Conservation (phyloP, 495 filamentous ascomycete species). For the Aspergillus biplanus region DNA sequence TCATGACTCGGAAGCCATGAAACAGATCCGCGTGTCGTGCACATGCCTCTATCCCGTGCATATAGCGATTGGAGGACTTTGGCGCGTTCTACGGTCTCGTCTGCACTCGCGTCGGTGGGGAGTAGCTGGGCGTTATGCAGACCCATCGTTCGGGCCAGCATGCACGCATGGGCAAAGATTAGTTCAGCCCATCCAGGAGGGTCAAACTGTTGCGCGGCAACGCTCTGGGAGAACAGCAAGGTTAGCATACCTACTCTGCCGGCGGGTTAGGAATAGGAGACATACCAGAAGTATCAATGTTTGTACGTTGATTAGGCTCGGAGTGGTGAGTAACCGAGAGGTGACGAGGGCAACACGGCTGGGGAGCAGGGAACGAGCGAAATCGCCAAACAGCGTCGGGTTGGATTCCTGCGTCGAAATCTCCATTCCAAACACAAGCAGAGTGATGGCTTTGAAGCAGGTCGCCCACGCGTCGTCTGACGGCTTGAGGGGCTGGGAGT, state of each 20-base stretch:
- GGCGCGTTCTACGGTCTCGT: constrained; percentile 5
- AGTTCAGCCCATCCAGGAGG: constrained; percentile 12
- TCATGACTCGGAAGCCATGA: constrained; percentile 9
- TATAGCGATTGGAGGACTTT: constrained; percentile 11
- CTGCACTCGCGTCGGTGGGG: not conserved
- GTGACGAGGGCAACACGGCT: constrained; percentile 5
- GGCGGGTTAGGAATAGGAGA: not conserved
- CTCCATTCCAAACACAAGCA: not conserved
- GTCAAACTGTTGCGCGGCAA: constrained; percentile 8
- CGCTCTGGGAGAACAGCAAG: not conserved
- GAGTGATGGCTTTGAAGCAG: constrained; percentile 6
- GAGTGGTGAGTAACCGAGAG: constrained; percentile 9
- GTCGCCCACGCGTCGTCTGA: constrained; percentile 9
- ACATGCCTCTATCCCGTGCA: constrained; percentile 3
- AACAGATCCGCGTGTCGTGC: constrained; percentile 4
- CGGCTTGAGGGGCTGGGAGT: not conserved
- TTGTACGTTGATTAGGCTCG: constrained; percentile 9
- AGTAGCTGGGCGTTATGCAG: not conserved
- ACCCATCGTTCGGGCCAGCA: constrained; percentile 7
- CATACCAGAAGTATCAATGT: constrained; percentile 9
- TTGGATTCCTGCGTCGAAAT: not conserved
- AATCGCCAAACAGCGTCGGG: constrained; percentile 8
- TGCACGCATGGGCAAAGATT: constrained; percentile 13
- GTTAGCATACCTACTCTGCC: not conserved
- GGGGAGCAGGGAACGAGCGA: constrained; percentile 7